A percentile compares a stretch with the other conserved stretches of the same genome.
phyloP scores from a whole-genome alignment of 2,329 filamentous ascomycete genomes.

The Curvularia eragrostidis region DNA sequence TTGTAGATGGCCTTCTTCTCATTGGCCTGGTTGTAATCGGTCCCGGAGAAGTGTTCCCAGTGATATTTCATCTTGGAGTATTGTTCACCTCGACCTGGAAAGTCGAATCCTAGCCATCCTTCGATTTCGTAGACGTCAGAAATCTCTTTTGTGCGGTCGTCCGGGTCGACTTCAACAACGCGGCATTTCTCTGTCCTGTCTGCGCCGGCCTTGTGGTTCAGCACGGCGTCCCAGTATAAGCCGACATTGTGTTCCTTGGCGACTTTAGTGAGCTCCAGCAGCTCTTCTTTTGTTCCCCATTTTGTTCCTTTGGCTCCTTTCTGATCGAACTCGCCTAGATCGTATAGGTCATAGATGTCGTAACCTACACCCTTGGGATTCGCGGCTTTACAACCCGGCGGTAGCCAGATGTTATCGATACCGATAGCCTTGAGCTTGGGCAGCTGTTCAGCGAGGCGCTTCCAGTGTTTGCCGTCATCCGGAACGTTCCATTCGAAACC shows the following conservation, averaged over 20 bases:
- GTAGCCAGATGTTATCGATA: conserved; percentile 65
- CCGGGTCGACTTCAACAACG: conserved; percentile 68
- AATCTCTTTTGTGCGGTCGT: conserved; percentile 63
- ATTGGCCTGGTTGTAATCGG: conserved; percentile 67
- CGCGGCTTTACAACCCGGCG: conserved; percentile 73
- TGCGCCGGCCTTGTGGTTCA: conserved; percentile 75
- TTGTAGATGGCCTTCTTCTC: conserved; percentile 69
- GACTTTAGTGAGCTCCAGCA: conserved; percentile 59
- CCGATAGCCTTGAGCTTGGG: conserved; percentile 65
- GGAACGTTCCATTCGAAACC: conserved; percentile 77
- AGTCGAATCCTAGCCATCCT: conserved; percentile 72
- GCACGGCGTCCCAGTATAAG: conserved; percentile 72
- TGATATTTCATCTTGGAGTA: conserved; percentile 70
- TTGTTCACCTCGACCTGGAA: conserved; percentile 64
- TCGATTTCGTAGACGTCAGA: conserved; percentile 67
- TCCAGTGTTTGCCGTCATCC: conserved; percentile 66
- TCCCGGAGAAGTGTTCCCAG: conserved; percentile 71
- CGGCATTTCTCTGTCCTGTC: conserved; percentile 68
- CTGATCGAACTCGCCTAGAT: conserved; percentile 75
- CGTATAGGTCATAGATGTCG: conserved; percentile 70
- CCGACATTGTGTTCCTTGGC: conserved; percentile 63
- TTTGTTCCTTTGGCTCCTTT: conserved; percentile 69
- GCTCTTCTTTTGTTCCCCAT: conserved; percentile 71
- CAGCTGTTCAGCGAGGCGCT: conserved; percentile 61
- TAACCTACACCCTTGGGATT: conserved; percentile 67